Conservation (phyloP, 495 filamentous ascomycete species). For the Chaetomium fimeti region DNA sequence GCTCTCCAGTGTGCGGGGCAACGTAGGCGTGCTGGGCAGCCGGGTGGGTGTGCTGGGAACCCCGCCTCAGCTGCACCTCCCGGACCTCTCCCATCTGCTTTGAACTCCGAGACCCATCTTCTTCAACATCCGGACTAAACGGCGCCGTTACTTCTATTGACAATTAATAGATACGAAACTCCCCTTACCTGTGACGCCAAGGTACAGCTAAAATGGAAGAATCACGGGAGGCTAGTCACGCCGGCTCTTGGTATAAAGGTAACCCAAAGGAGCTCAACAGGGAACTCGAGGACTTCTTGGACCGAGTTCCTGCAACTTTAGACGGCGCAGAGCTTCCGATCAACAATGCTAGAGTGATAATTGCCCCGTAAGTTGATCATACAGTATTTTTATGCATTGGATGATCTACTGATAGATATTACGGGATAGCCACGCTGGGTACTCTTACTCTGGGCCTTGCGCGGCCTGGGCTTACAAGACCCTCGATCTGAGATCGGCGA, state of each 20-base stretch:
- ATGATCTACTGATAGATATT: not conserved
- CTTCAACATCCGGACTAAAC: not conserved
- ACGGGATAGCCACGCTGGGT: conserved; percentile 79
- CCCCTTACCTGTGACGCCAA: not conserved
- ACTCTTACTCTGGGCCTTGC: conserved; percentile 89
- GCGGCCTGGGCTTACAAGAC: conserved; percentile 94
- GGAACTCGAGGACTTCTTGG: conserved; percentile 80
- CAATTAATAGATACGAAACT: not conserved
- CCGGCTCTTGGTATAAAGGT: conserved; percentile 73
- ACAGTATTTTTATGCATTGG: conserved; percentile 10
- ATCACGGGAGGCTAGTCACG: conserved; percentile 64
- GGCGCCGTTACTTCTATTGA: not conserved
- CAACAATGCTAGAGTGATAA: conserved; percentile 79
- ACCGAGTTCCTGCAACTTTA: conserved; percentile 63
- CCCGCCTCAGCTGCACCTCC: not conserved
- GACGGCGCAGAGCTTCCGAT: conserved; percentile 64
- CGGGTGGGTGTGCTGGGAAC: no score
- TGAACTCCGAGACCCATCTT: not conserved
- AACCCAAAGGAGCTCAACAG: conserved; percentile 55
- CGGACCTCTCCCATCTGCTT: no score
- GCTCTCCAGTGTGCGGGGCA: conserved; percentile 7
- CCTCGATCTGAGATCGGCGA: conserved; percentile 75
- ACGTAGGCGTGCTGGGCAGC: not conserved
- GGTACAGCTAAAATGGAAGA: conserved; percentile 33
- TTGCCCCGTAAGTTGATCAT: conserved; percentile 77